Conservation (phyloP, 441 rosid genomes). For the Theobroma grandiflorum region DNA sequence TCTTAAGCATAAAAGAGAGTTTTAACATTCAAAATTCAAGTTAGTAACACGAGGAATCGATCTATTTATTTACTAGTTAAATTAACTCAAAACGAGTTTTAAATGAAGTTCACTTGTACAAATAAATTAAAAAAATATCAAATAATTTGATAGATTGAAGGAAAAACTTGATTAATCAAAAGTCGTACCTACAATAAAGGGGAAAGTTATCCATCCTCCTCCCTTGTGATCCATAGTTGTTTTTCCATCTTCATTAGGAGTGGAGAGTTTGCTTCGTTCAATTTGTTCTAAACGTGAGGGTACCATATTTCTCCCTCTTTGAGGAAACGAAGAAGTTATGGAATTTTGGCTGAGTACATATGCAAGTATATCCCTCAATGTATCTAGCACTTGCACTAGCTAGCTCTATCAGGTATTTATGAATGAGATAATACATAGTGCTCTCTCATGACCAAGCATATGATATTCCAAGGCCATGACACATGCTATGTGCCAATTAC, state of each 20-base stretch:
- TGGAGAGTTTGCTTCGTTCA: not conserved
- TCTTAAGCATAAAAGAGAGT: not conserved
- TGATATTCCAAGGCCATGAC: too few species aligned
- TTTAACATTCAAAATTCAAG: too few species aligned
- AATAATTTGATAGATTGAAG: too few species aligned
- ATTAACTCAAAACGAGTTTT: not conserved
- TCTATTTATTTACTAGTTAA: not conserved
- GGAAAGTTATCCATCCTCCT: conserved; percentile 27
- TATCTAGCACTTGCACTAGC: too few species aligned
- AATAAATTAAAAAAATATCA: too few species aligned
- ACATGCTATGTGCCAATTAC: not conserved
- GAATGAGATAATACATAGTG: too few species aligned
- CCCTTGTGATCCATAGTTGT: not conserved
- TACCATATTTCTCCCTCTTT: not conserved
- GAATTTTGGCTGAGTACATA: not conserved
- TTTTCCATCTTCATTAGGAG: not conserved
- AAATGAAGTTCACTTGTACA: not conserved
- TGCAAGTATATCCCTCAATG: too few species aligned
- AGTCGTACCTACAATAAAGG: conserved; percentile 29
- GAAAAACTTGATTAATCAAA: not conserved
- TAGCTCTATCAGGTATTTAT: too few species aligned
- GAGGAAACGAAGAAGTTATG: not conserved
- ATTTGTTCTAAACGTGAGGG: not conserved
- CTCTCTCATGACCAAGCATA: too few species aligned
- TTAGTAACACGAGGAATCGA: not conserved